Percentiles rank a stretch among this genome's conserved stretches.
Evolutionary conservation across 768 basidiomycete species (phyloP).

Genomic region (Coprinopsis cinerea): DNA sequence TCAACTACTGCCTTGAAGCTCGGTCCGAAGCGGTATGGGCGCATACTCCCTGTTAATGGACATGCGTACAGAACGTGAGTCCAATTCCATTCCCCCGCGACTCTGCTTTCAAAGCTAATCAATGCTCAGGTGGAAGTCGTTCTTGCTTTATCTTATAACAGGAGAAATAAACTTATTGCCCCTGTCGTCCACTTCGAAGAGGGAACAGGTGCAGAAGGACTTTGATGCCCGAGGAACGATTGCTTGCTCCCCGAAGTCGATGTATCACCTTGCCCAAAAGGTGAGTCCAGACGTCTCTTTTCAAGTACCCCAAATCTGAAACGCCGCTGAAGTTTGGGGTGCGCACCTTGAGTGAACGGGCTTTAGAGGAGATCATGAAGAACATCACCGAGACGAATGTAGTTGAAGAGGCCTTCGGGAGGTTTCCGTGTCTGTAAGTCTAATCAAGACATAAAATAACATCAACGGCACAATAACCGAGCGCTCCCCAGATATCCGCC

Average conservation of each 20-base stretch:
- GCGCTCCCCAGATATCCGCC: not conserved
- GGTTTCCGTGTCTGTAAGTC: constrained; percentile 8
- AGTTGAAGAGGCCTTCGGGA: constrained; percentile 10
- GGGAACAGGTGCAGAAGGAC: not conserved
- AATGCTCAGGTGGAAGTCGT: constrained; percentile 1
- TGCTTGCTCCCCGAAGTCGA: constrained; percentile 31
- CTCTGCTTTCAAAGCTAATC: not conserved
- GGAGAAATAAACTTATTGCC: constrained; percentile 4
- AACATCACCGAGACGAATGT: constrained; percentile 8
- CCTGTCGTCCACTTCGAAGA: not conserved
- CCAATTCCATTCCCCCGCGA: not conserved
- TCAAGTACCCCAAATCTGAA: not conserved
- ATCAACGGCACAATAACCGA: no score
- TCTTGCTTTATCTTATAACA: constrained; percentile 9
- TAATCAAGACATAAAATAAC: not conserved
- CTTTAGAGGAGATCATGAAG: constrained; percentile 4
- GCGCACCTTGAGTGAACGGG: not conserved
- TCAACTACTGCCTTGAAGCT: no score
- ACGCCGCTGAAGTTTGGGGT: not conserved
- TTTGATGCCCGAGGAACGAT: not conserved
- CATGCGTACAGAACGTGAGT: constrained; percentile 8
- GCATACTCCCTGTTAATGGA: constrained; percentile 4
- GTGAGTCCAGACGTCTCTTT: constrained; percentile 13
- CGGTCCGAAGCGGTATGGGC: not conserved
- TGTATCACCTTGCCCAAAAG: constrained; percentile 27